Evolutionary conservation across 306 rosid species (phyloP), one percentile per base, ranked within the genome.

Genomic region (Castanopsis chinensis): DNA sequence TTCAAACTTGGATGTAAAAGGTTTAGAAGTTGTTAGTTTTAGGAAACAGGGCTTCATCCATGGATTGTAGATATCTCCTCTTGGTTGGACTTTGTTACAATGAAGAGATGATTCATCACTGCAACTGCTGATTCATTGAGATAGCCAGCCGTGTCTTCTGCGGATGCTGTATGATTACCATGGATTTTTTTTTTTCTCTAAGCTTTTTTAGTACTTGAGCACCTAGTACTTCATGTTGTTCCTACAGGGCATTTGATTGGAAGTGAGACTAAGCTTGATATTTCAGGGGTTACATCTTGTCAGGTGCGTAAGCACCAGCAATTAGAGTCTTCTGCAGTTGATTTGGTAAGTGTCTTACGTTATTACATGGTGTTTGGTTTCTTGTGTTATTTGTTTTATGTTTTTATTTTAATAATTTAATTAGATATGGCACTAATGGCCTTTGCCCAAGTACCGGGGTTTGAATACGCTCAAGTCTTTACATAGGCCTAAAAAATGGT

Each of bases 261-360:
- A 71, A 86, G 60, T 79, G 87, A 74, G 74, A 76, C 74, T 59
- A 84, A 90, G 77, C 83, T 58, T 73, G 88, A 87, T 75, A 85
- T 70, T 72, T 88, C 89, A 8, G 86, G 81, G 84, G 83, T 79
- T 74, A 49, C 90, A 41, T 72, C 80, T 71, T 76, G 81, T 77
- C 87, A 72, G 4, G 79, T 80, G 76, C 76, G 89, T 83, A 79
- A 69, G 25, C 78, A 74, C 76, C 80, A 19, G 74, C 86, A 33
- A 1, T 54, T 86, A 35, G 85, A 83, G n/a, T 80, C 93, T 28
- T 83, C 88, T 45, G 79, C 87, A 8, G 80, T 84, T 35, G 83
- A 87, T 78, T 57, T 61, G 45, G 98, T 92, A 84, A 51, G 92
- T 75, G 35, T 45, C 20, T 33, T 35, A 23, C 25, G 52, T 37